Percentiles rank a stretch among this genome's conserved stretches.
These are phyloP conservation scores for Grosmannia penicillata DNA, from an alignment of 2,329 filamentous ascomycete genomes.

Conservation along the genomic window DNA sequence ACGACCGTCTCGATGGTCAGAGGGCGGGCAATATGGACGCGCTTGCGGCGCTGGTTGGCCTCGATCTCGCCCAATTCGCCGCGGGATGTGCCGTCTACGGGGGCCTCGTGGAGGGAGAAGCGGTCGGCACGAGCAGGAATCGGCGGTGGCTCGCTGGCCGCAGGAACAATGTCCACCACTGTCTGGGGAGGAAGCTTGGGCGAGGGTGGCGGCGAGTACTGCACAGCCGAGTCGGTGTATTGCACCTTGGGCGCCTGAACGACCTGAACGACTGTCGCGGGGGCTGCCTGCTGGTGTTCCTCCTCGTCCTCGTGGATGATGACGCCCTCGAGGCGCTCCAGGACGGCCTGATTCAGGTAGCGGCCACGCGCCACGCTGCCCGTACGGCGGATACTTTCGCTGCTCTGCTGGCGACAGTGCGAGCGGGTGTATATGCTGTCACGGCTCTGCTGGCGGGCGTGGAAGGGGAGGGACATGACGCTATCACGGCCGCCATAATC, in stretches of 20 bases:
- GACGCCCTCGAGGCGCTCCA: conserved; percentile 39
- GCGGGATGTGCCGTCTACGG: conserved; percentile 26
- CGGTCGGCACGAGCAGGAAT: conserved; percentile 19
- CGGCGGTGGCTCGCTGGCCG: conserved; percentile 18
- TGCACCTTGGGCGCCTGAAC: conserved; percentile 23
- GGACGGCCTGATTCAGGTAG: conserved; percentile 36
- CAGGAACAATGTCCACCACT: not conserved
- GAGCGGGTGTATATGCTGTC: conserved; percentile 36
- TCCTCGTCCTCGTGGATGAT: conserved; percentile 35
- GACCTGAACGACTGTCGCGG: not conserved
- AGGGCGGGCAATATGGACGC: conserved; percentile 40
- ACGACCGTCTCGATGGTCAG: conserved; percentile 31
- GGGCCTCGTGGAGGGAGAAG: conserved; percentile 14
- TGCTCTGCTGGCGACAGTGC: conserved; percentile 42
- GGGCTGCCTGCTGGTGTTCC: conserved; percentile 7
- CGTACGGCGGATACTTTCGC: conserved; percentile 40
- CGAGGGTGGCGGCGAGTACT: conserved; percentile 72
- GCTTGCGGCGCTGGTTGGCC: conserved; percentile 60
- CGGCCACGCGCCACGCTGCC: conserved; percentile 39
- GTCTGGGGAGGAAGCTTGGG: conserved; percentile 33
- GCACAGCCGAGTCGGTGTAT: conserved; percentile 65
- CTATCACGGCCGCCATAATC: conserved; percentile 58
- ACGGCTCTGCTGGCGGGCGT: conserved; percentile 39
- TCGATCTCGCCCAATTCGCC: conserved; percentile 44
- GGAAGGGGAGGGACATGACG: conserved; percentile 34